Evolutionary conservation across 1,284 basidiomycete genomes (phyloP).

Genomic region (Wolfiporia cocos): DNA sequence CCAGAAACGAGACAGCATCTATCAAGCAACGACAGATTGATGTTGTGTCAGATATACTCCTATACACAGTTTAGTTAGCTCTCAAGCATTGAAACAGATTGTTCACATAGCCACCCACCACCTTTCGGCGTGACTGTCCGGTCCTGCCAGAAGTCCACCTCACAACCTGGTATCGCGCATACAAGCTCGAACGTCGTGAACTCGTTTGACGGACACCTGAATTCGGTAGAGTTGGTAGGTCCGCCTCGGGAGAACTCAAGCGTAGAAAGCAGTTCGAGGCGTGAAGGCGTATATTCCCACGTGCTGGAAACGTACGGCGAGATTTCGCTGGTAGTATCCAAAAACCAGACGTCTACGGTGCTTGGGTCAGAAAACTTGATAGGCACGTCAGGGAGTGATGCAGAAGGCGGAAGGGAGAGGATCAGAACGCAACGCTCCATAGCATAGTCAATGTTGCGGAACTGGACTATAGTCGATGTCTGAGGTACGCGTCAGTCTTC

Average conservation of each 20-base stretch:
- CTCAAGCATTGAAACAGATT: too few relatives aligned
- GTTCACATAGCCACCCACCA: too few relatives aligned
- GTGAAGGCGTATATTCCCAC: slow-evolving; percentile 8
- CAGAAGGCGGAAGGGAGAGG: slow-evolving; percentile 4
- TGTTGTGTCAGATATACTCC: slow-evolving; percentile 2
- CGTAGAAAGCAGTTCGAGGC: slow-evolving; percentile 9
- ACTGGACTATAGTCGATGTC: slow-evolving; percentile 11
- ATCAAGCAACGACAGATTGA: too few relatives aligned
- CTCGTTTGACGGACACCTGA: slow-evolving; percentile 11
- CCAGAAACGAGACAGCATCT: too few relatives aligned
- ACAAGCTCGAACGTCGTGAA: slow-evolving; percentile 14
- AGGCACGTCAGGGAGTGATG: slow-evolving; percentile 6
- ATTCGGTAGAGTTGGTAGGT: slow-evolving; percentile 5
- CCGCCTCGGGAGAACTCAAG: slow-evolving; percentile 6
- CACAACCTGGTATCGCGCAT: slow-evolving; percentile 7
- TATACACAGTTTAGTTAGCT: too few relatives aligned
- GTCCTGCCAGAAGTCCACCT: slow-evolving; percentile 16
- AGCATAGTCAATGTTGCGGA: slow-evolving; percentile 15
- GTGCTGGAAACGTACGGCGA: slow-evolving; percentile 9
- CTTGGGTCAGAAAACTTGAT: slow-evolving; percentile 5
- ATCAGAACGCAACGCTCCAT: slow-evolving; percentile 15
- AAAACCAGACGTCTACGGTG: slow-evolving; percentile 12
- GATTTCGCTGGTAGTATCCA: slow-evolving; percentile 10
- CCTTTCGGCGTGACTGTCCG: slow-evolving; percentile 9
- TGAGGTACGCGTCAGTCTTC: not conserved